Percentiles rank a stretch among this genome's conserved stretches.
Evolutionary conservation across 2,329 filamentous ascomycete species (phyloP).

Genomic region (Ophiostoma fasciatum): DNA sequence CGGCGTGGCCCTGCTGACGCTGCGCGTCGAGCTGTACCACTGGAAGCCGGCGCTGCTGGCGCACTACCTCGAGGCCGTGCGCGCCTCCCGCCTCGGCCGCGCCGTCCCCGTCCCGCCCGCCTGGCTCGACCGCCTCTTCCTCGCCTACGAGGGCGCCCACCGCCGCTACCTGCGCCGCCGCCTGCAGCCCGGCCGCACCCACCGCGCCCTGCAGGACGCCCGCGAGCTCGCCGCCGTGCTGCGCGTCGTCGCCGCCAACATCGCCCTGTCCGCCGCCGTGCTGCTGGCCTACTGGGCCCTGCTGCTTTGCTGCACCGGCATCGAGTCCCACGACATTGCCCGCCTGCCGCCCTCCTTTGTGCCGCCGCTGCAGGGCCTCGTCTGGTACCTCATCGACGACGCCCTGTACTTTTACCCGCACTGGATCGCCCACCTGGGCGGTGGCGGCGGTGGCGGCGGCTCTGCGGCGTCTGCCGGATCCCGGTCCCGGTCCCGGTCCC

Average conservation of each 20-base stretch:
- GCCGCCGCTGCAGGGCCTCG: neutral
- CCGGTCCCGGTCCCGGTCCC: too few relatives aligned
- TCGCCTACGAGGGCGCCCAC: neutral
- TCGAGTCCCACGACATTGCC: neutral
- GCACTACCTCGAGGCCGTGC: neutral
- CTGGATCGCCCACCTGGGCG: neutral
- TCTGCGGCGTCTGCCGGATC: too few relatives aligned
- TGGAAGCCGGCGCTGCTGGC: neutral
- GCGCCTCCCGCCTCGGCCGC: neutral
- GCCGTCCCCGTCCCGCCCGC: neutral
- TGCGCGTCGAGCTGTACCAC: neutral
- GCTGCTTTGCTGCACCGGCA: neutral
- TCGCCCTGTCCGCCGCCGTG: neutral
- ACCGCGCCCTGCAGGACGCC: neutral
- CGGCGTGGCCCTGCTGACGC: neutral
- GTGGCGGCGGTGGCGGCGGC: too few relatives aligned
- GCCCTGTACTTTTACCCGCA: neutral
- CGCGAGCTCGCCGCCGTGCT: neutral
- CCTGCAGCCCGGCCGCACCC: neutral
- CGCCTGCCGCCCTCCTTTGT: neutral
- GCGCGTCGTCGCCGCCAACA: neutral
- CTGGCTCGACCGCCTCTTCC: neutral
- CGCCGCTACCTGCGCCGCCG: neutral
- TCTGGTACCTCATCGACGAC: neutral
- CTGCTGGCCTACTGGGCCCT: neutral